Evolutionary conservation across 306 rosid species (phyloP), one percentile per base, ranked within the genome.

Genomic region (Prunus armeniaca): DNA sequence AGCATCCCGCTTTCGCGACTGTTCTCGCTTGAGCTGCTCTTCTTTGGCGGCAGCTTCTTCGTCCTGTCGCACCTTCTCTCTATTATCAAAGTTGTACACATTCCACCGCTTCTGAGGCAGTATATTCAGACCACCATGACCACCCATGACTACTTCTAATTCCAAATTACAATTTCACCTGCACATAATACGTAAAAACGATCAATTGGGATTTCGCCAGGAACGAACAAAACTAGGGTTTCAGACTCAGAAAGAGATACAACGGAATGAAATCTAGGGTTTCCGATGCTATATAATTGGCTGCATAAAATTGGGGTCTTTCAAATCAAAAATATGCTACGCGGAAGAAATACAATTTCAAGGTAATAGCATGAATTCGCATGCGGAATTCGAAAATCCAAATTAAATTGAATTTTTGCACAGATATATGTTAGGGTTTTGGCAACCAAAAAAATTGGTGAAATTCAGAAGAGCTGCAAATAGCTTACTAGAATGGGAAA

Each of bases 101-200:
- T 91, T 94, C 98, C 98, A 94, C 17, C 95, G 86, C 85, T 94
- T 94, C 84, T 94, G 98, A 25, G 98, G 98, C 63, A 94, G 97
- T 58, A 94, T 94, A 74, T 92, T 94, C 52, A 94, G 79, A 72
- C 97, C 97, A 14, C 98, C 98, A 62, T 91, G 98, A 3, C 98
- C 97, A 68, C 98, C 97, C 97, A 94, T 94, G 19, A 32, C 75
- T 13, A 61, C 32, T n/a, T 43, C 25, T 17, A 56, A 56, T 25
- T 45, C 56, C 70, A 45, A n/a, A 76, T 68, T 4, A 54, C 34
- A 46, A 50, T 22, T 51, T 43, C 46, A 73, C 79, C 87, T 79
- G 81, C 78, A 73, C 54, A 49, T 3, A 8, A 34, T 14, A 43
- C 28, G 10, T 11, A 47, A 32, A 56, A 55, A 51, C 18, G 13